Conservation (phyloP, 495 filamentous ascomycete genomes). For the Letharia columbiana region DNA sequence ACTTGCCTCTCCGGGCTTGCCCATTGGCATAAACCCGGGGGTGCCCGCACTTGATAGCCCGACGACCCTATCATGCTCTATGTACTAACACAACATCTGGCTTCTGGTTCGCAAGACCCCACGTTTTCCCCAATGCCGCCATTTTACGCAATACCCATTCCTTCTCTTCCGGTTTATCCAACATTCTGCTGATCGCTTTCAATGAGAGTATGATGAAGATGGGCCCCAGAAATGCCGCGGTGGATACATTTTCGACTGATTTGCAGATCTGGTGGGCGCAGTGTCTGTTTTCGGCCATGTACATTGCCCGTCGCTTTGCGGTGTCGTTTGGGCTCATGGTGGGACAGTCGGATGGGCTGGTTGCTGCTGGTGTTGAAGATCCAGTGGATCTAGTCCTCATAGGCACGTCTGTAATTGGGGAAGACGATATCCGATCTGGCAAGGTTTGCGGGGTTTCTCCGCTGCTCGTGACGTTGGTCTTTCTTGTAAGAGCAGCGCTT, state of each 20-base stretch:
- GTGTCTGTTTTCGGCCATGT: constrained; percentile 13
- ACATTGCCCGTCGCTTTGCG: constrained; percentile 5
- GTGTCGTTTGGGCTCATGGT: constrained; percentile 5
- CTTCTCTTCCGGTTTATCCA: constrained; percentile 7
- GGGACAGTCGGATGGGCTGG: constrained; percentile 1
- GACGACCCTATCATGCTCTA: too few relatives aligned
- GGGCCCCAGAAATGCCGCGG: constrained; percentile 12
- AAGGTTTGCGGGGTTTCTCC: neutral
- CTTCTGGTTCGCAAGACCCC: constrained; percentile 3
- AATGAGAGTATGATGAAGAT: constrained; percentile 16
- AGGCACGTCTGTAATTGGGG: neutral
- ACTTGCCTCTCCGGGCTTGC: neutral
- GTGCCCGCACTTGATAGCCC: too few relatives aligned
- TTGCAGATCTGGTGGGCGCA: constrained; percentile 15
- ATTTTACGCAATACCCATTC: constrained; percentile 13
- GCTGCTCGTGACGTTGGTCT: neutral
- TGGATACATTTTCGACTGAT: constrained; percentile 9
- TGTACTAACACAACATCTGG: neutral
- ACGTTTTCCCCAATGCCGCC: constrained; percentile 6
- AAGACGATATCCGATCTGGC: neutral
- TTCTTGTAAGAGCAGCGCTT: neutral
- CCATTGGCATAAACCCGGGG: too few relatives aligned
- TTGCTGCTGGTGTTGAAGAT: neutral
- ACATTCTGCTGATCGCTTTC: constrained; percentile 2
- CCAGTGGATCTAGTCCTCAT: neutral